Evolutionary conservation across 169 alveolate genomes (phyloP).

Genomic region (Nephromyces sp.): DNA sequence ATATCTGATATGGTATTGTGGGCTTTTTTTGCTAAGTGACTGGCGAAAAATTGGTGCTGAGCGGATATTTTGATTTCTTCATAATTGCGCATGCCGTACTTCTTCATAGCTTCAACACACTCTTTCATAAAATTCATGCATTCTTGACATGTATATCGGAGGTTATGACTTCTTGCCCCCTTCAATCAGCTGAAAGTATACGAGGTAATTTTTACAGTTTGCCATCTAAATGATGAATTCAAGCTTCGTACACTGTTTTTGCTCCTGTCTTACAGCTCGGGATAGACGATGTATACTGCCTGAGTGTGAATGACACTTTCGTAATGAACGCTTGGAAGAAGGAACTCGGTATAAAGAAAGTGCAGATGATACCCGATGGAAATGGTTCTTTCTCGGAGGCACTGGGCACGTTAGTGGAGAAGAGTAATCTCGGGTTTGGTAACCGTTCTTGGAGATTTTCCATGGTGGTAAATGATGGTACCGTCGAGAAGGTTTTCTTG

Average conservation of each 20-base stretch:
- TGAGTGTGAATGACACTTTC: conserved; percentile 48
- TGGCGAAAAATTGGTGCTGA: too few species aligned
- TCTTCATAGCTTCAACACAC: too few species aligned
- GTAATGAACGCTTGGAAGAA: conserved; percentile 48
- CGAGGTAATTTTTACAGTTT: too few species aligned
- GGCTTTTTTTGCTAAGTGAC: too few species aligned
- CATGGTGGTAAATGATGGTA: conserved; percentile 42
- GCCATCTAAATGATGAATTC: too few species aligned
- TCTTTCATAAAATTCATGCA: too few species aligned
- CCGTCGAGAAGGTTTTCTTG: conserved; percentile 41
- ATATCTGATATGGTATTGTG: too few species aligned
- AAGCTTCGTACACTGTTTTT: not conserved
- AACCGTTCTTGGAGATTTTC: conserved; percentile 51
- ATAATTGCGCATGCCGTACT: too few species aligned
- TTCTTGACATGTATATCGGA: too few species aligned
- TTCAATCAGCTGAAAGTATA: too few species aligned
- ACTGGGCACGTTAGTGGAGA: conserved; percentile 50
- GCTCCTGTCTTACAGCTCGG: conserved; percentile 2
- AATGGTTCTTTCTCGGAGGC: conserved; percentile 40
- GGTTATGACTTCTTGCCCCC: too few species aligned
- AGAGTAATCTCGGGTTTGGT: conserved; percentile 50
- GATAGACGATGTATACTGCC: conserved; percentile 50
- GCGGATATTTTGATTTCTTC: too few species aligned
- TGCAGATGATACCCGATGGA: conserved; percentile 49
- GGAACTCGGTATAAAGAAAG: conserved; percentile 28